Evolutionary conservation across 2,329 filamentous ascomycete genomes (phyloP), one percentile per base, ranked within the genome.

Genomic region (Arthroderma sp.): DNA sequence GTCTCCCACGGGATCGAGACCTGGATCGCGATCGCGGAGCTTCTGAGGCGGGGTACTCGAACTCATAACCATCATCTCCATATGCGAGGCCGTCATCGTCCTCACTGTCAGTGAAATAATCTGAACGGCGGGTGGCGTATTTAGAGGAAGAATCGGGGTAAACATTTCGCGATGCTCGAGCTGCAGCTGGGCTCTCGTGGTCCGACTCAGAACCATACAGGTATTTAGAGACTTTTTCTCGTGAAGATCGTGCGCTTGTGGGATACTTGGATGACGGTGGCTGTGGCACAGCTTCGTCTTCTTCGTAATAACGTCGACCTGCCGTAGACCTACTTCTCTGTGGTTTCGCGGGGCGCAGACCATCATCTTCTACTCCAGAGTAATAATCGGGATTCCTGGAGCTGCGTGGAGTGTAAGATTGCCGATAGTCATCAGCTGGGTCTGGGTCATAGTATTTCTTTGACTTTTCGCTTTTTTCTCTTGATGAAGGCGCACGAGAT

Each of bases 381-480:
- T 57, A 56, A 51, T 55, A 59, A 31, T 55, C 50, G 29, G 41
- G 28, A 27, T 29, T 32, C 39, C 45, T 53, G 27, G 43, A 41
- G 33, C 30, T 38, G 29, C 39, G 30, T 47, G 52, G 41, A 38
- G 50, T 31, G 45, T 51, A 45, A 22, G 15, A 45, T 29, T 30
- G 44, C n/a, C 36, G 10, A 28, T 30, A 30, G 7, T 60, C 59
- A 42, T 57, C 57, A 29, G 48, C 50, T 38, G 47, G 54, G 29
- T 57, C 59, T 41, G 52, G 55, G 43, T 56, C 57, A 49, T 57
- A 57, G 52, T 56, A 59, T 31, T 57, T 50, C 37, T 47, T 55
- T 29, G 46, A 40, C 30, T 42, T 39, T 46, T 53, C 46, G 43
- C 51, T 39, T 47, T 51, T 48, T 28, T 59, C 51, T 47, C 58